Percentiles rank a stretch among this genome's conserved stretches.
Conservation (phyloP, 129 eudicot species). For the Saussurea involucrata region DNA sequence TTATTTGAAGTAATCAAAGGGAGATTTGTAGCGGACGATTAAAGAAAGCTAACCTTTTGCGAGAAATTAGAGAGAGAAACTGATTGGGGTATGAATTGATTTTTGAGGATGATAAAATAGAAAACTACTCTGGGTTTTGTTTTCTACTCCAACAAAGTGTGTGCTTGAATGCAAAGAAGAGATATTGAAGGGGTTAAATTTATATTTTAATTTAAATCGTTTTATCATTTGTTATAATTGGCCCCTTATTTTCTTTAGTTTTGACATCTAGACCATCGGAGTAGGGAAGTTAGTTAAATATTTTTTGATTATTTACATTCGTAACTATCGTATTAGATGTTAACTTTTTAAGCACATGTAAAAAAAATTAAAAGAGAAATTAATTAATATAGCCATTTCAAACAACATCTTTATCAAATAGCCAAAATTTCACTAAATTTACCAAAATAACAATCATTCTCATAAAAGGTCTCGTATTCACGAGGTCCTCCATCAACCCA, state of each 20-base stretch:
- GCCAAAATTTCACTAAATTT: no score
- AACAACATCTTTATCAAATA: no score
- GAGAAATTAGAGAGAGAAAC: conserved; percentile 12
- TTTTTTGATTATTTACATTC: no score
- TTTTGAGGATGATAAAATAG: not conserved
- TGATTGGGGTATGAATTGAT: conserved; percentile 14
- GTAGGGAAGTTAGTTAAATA: not conserved
- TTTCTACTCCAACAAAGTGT: conserved; percentile 7
- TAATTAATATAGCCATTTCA: no score
- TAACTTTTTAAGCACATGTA: no score
- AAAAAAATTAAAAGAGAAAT: no score
- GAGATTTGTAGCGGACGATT: not conserved
- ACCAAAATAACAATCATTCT: no score
- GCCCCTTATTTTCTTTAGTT: not conserved
- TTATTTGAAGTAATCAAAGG: not conserved
- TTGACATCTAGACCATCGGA: not conserved
- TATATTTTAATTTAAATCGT: not conserved
- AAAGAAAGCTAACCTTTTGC: conserved; percentile 24
- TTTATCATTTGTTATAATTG: not conserved
- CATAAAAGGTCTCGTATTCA: no score
- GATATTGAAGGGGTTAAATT: not conserved
- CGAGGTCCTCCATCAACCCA: no score
- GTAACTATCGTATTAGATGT: no score
- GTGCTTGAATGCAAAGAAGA: not conserved
- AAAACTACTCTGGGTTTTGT: conserved; percentile 13